Conservation (phyloP, 179 eudicot species). For the Silene noctiflora region DNA sequence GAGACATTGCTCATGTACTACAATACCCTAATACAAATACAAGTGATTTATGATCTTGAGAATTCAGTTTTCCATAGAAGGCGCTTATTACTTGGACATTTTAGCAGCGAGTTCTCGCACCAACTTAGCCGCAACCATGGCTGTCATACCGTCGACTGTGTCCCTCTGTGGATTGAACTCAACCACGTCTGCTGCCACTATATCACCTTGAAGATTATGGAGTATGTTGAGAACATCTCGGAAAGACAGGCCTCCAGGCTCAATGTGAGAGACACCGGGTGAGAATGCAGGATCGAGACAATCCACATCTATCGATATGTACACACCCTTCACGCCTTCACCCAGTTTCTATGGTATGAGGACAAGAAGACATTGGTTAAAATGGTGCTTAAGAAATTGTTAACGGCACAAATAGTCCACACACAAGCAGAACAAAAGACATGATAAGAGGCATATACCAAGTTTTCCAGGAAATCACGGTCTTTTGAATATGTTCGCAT, state of each 20-base stretch:
- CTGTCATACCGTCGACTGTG: slow-evolving; percentile 99
- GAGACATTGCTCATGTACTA: background rate
- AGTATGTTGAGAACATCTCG: slow-evolving; percentile 89
- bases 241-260: slow-evolving; percentile 93
- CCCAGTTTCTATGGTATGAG: slow-evolving; percentile 70
- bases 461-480: slow-evolving; percentile 54
- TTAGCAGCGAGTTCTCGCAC: slow-evolving; percentile 86
- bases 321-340: slow-evolving; percentile 92
- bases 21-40: background rate
- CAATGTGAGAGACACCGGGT: slow-evolving; percentile 94
- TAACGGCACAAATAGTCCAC: background rate
- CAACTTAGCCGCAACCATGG: slow-evolving; percentile 96
- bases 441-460: slow-evolving; percentile 37
- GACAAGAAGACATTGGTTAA: background rate
- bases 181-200: slow-evolving; percentile 93
- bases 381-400: background rate
- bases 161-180: slow-evolving; percentile 97
- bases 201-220: slow-evolving; percentile 80
- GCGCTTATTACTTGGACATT: slow-evolving; percentile 56
- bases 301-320: slow-evolving; percentile 87
- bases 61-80: no score
- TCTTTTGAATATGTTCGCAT: slow-evolving; percentile 75
- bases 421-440: background rate
- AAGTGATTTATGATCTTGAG: background rate
- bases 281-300: slow-evolving; percentile 96